Conservation (phyloP, 2,329 filamentous ascomycete species). For the Chrysosporium queenslandicum region DNA sequence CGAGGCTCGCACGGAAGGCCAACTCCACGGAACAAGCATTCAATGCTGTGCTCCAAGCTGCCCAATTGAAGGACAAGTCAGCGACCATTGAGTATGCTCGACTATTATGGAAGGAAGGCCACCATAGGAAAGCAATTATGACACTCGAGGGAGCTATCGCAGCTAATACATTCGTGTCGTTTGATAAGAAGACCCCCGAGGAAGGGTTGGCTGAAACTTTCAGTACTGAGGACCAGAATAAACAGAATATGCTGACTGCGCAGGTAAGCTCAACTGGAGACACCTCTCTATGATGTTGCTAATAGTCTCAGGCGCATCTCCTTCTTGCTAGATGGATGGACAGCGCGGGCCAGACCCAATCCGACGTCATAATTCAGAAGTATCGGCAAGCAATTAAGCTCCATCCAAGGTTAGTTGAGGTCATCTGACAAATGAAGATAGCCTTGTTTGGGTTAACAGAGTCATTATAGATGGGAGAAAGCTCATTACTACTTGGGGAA, state of each 20-base stretch:
- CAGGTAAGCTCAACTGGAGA: conserved; percentile 24
- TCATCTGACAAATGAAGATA: background rate
- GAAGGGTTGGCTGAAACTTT: conserved; percentile 32
- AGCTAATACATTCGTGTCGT: conserved; percentile 59
- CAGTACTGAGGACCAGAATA: conserved; percentile 30
- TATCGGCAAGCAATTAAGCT: conserved; percentile 62
- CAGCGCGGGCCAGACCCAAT: conserved; percentile 83
- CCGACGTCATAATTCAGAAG: conserved; percentile 63
- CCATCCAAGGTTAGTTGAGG: conserved; percentile 26
- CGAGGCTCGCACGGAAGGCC: conserved; percentile 74
- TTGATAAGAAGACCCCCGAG: conserved; percentile 30
- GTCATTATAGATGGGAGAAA: conserved; percentile 68
- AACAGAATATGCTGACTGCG: conserved; percentile 44
- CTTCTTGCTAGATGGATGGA: conserved; percentile 96
- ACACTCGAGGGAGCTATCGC: conserved; percentile 78
- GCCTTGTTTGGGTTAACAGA: conserved; percentile 13
- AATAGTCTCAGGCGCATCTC: conserved; percentile 56
- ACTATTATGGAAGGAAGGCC: conserved; percentile 83
- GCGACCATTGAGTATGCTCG: conserved; percentile 92
- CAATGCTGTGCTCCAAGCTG: conserved; percentile 83
- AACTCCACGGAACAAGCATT: conserved; percentile 79
- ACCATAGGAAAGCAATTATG: conserved; percentile 90
- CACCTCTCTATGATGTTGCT: background rate
- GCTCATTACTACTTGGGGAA: conserved; percentile 94
- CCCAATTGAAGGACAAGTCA: conserved; percentile 69